These are phyloP conservation scores for Aspergillus olivimuriae DNA, from an alignment of 495 filamentous ascomycete genomes.

Conservation along the genomic window DNA sequence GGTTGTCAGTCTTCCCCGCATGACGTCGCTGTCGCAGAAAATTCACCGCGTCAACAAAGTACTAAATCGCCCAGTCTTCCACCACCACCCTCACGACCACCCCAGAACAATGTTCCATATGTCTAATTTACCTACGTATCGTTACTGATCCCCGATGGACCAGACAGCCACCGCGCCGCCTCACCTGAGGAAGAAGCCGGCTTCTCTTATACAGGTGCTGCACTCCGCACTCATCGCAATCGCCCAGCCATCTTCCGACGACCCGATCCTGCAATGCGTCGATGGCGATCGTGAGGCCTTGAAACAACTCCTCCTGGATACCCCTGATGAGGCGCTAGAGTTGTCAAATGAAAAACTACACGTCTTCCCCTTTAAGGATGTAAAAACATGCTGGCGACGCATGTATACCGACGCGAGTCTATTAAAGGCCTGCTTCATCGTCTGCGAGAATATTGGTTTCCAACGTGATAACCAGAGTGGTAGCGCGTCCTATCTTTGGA, in stretches of 20 bases:
- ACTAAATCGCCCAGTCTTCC: neutral
- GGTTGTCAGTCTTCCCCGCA: neutral
- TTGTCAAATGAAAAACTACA: slow-evolving; percentile 59
- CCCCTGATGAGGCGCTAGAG: slow-evolving; percentile 31
- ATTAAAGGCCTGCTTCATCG: slow-evolving; percentile 46
- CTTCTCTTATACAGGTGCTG: slow-evolving; percentile 13
- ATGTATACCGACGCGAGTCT: slow-evolving; percentile 76
- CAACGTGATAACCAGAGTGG: too few species aligned
- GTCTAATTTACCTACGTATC: too few species aligned
- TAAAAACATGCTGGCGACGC: slow-evolving; percentile 67
- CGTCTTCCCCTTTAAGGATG: slow-evolving; percentile 67
- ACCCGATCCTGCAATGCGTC: slow-evolving; percentile 40
- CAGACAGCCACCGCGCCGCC: neutral
- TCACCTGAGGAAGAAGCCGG: slow-evolving; percentile 3
- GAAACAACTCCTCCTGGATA: slow-evolving; percentile 23
- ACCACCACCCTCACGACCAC: neutral
- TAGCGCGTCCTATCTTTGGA: too few species aligned
- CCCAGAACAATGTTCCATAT: too few species aligned
- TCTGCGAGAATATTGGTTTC: slow-evolving; percentile 21
- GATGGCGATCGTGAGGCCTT: slow-evolving; percentile 17
- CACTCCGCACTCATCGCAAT: slow-evolving; percentile 23
- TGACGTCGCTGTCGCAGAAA: neutral
- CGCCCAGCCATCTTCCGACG: slow-evolving; percentile 23
- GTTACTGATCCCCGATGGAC: too few species aligned
- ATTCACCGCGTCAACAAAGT: neutral